Evolutionary conservation across 768 basidiomycete species (phyloP), one percentile per base, ranked within the genome.

Genomic region (Gymnopilus junonius): DNA sequence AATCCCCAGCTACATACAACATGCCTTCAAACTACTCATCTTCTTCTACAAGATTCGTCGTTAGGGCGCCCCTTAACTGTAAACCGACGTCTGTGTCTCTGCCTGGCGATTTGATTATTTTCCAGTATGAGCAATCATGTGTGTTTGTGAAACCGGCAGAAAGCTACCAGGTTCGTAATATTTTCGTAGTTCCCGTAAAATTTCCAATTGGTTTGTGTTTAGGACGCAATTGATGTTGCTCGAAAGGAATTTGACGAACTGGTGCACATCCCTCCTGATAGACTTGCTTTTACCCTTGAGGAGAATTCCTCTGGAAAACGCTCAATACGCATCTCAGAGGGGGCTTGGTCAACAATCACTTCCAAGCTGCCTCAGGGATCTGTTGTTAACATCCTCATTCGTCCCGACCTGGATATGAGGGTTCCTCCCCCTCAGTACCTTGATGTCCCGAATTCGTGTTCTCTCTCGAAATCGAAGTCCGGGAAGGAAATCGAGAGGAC

Each of bases 141-240:
- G 82, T 87, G 15, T 87, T 85, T 46, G 86, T 88, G 0, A 78
- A 76, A 1, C 80, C 80, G 0, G 77, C 81, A 10, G 56, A 70
- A 32, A 70, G 73, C 45, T 85, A 85, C 59, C 67, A 77, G 67
- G 87, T 85, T 39, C 11, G 17, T 21, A 11, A 17, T 27, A 25
- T 51, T 51, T 4, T 42, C 7, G 15, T n/a, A 7, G 40, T 15
- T 42, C 40, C 7, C n/a, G 17, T n/a, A 42, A 4, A 20, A 5
- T 46, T 15, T 46, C n/a, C 8, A 27, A 7, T 20, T n/a, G 29
- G 12, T 35, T 29, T 17, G 35, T 54, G n/a, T 29, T 17, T 42
- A 87, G 86, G 72, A 82, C 74, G 87, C 87, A 0, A 68, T 88
- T 31, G 75, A 77, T 23, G 75, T 82, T 37, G 86, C 83, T 4